A percentile compares a stretch with the other conserved stretches of the same genome.
These are phyloP conservation scores for Arxiozyma telluris DNA, from an alignment of 1,139 yeast species.

Conservation along the genomic window DNA sequence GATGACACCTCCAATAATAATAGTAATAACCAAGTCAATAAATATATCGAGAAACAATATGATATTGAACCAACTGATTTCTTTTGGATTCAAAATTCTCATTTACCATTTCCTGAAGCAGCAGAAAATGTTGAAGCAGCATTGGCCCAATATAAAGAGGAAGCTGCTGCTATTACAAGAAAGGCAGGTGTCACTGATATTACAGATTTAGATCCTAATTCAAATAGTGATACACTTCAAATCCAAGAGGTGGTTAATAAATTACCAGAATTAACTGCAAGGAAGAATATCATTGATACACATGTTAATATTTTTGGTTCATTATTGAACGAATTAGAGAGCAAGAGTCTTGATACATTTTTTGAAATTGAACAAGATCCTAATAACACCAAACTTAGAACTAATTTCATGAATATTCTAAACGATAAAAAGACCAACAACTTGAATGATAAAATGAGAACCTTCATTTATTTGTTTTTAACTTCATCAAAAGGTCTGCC, in stretches of 20 bases:
- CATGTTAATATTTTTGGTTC: slow-evolving; percentile 94
- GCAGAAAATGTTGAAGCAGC: slow-evolving; percentile 91
- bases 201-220: slow-evolving; percentile 62
- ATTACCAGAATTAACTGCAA: slow-evolving; percentile 81
- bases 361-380: slow-evolving; percentile 86
- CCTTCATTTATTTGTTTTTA: slow-evolving; percentile 66
- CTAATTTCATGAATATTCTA: slow-evolving; percentile 51
- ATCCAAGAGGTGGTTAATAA: slow-evolving; percentile 87
- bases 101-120: slow-evolving; percentile 92
- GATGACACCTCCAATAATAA: background rate
- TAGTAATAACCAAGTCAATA: slow-evolving; percentile 1
- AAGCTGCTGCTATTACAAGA: slow-evolving; percentile 76
- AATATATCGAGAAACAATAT: slow-evolving; percentile 36
- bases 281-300: slow-evolving; percentile 84
- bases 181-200: slow-evolving; percentile 63
- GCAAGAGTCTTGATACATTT: slow-evolving; percentile 76
- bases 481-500: slow-evolving; percentile 46
- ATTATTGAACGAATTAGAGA: slow-evolving; percentile 71
- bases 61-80: slow-evolving; percentile 90
- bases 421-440: slow-evolving; percentile 38
- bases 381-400: slow-evolving; percentile 51
- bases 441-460: slow-evolving; percentile 72
- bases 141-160: slow-evolving; percentile 68
- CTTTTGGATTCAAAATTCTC: slow-evolving; percentile 80
- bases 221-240: slow-evolving; percentile 59